phyloP scores from a whole-genome alignment of 2,329 filamentous ascomycete species.

The Colletotrichum musae region DNA sequence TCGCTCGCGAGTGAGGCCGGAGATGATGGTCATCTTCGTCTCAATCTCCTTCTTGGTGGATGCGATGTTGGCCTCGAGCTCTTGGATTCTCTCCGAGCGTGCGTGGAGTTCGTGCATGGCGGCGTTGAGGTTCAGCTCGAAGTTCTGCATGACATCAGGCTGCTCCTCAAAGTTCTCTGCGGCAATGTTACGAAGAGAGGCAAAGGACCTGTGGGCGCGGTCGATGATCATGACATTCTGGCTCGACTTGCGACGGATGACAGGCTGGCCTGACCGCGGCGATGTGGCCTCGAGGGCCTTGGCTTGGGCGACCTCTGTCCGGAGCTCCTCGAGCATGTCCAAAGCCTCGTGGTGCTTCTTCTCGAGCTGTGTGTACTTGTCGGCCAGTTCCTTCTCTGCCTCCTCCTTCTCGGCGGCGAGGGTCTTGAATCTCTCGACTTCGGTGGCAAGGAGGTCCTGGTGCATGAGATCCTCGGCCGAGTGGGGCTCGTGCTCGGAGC shows the following conservation, averaged over 20 bases:
- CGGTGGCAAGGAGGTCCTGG: constrained; percentile 66
- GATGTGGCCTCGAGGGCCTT: constrained; percentile 71
- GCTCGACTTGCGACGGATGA: constrained; percentile 93
- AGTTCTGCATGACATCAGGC: constrained; percentile 90
- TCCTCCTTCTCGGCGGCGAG: constrained; percentile 84
- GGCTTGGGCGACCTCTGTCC: constrained; percentile 86
- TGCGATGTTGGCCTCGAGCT: constrained; percentile 87
- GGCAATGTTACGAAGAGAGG: constrained; percentile 89
- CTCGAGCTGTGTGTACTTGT: constrained; percentile 88
- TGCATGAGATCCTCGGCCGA: constrained; percentile 55
- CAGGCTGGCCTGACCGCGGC: constrained; percentile 76
- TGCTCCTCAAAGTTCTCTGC: constrained; percentile 86
- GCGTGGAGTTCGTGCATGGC: constrained; percentile 93
- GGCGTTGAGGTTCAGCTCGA: constrained; percentile 91
- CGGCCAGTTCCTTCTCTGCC: constrained; percentile 79
- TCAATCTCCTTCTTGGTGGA: constrained; percentile 96
- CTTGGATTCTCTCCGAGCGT: constrained; percentile 90
- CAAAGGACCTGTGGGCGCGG: constrained; percentile 91
- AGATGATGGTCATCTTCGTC: constrained; percentile 94
- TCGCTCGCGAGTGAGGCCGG: constrained; percentile 91
- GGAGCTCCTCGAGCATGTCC: constrained; percentile 91
- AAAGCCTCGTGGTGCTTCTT: constrained; percentile 85
- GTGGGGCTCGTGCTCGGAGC: constrained; percentile 32
- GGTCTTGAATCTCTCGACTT: constrained; percentile 79
- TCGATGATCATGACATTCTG: constrained; percentile 91